A percentile compares a stretch with the other conserved stretches of the same genome.
These are phyloP conservation scores for Zasmidium angulare DNA, from an alignment of 2,329 filamentous ascomycete species.

Conservation along the genomic window DNA sequence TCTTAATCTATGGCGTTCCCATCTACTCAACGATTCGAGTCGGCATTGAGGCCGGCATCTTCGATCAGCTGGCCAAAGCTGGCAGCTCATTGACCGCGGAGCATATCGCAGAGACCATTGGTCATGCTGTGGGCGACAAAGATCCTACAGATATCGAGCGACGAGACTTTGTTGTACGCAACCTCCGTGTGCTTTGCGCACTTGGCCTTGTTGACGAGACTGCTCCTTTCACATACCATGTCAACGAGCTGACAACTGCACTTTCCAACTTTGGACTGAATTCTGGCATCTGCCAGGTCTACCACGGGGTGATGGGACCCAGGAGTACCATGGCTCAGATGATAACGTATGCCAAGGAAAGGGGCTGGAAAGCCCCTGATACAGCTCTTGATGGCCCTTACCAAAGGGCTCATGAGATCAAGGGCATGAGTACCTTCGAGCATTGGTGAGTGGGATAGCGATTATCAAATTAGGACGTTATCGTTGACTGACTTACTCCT, in stretches of 20 bases:
- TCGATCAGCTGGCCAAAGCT: constrained; percentile 2
- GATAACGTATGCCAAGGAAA: neutral
- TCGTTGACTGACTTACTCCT: too few species aligned
- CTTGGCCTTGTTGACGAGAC: constrained; percentile 6
- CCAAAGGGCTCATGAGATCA: neutral
- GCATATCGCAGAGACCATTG: neutral
- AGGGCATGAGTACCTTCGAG: neutral
- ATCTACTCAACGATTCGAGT: constrained; percentile 3
- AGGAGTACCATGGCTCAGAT: constrained; percentile 6
- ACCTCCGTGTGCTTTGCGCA: constrained; percentile 1
- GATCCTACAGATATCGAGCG: neutral
- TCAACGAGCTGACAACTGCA: constrained; percentile 2
- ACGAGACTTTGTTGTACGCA: constrained; percentile 7
- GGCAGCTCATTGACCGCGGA: neutral
- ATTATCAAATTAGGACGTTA: too few species aligned
- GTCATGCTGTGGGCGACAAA: neutral
- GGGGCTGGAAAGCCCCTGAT: neutral
- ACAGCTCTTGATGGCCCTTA: neutral
- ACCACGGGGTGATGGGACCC: constrained; percentile 6
- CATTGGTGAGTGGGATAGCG: neutral
- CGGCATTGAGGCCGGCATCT: constrained; percentile 5
- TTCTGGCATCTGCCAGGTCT: constrained; percentile 3
- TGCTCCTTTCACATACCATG: constrained; percentile 6
- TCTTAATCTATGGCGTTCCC: constrained; percentile 6
- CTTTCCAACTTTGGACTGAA: constrained; percentile 1